Conservation (phyloP, 257 asterid genomes). For the Solanum acaule region DNA sequence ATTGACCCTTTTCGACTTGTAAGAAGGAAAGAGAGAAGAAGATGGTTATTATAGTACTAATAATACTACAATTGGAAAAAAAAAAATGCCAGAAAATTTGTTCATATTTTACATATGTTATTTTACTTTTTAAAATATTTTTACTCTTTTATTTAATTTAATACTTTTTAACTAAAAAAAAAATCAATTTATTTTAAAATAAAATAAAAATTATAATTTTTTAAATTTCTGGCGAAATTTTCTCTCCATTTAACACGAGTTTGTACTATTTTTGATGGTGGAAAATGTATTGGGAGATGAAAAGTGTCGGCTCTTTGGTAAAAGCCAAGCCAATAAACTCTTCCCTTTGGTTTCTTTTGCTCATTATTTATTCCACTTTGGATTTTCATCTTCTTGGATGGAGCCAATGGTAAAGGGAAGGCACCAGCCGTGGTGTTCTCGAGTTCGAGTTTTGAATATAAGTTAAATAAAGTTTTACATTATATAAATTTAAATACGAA, state of each 20-base stretch:
- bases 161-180: too few species aligned
- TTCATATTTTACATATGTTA: too few species aligned
- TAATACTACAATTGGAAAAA: not conserved
- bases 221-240: too few species aligned
- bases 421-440: not conserved
- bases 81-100: too few species aligned
- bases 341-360: not conserved
- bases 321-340: not conserved
- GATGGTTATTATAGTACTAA: not conserved
- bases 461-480: too few species aligned
- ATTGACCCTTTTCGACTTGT: constrained; percentile 22
- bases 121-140: too few species aligned
- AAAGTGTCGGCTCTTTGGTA: constrained; percentile 24
- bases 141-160: too few species aligned
- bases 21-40: constrained; percentile 4
- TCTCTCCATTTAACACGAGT: too few species aligned
- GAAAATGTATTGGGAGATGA: constrained; percentile 20
- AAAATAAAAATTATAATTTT: too few species aligned
- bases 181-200: too few species aligned
- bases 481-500: too few species aligned
- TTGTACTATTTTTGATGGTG: not conserved
- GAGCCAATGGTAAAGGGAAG: not conserved
- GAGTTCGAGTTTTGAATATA: too few species aligned
- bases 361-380: not conserved
- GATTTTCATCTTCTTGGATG: not conserved